Evolutionary conservation across 1,284 basidiomycete species (phyloP).

Genomic region (Vanrija sp.): DNA sequence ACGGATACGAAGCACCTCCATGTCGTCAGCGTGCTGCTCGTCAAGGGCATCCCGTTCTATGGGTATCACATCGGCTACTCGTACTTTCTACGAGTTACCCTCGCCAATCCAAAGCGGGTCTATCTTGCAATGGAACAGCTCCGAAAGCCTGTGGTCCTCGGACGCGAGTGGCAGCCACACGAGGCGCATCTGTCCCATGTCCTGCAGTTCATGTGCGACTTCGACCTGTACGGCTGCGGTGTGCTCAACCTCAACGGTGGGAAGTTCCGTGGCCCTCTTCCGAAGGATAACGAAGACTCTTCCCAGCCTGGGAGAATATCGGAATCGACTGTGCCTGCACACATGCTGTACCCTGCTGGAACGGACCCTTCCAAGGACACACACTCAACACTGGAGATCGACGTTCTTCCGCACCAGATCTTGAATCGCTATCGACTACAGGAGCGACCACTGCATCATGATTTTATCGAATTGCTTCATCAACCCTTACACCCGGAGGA

Average conservation of each 20-base stretch:
- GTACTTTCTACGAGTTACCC: constrained; percentile 84
- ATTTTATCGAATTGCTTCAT: constrained; percentile 60
- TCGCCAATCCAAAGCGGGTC: constrained; percentile 67
- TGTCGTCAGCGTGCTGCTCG: constrained; percentile 66
- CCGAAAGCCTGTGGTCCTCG: constrained; percentile 74
- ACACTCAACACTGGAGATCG: constrained; percentile 76
- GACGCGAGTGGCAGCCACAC: constrained; percentile 69
- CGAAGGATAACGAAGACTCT: constrained; percentile 34
- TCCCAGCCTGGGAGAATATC: too few relatives aligned
- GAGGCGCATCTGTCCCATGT: constrained; percentile 87
- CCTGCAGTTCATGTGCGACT: constrained; percentile 93
- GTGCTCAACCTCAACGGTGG: constrained; percentile 65
- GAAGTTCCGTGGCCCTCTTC: constrained; percentile 53
- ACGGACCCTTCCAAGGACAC: constrained; percentile 61
- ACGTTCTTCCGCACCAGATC: constrained; percentile 75
- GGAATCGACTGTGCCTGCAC: constrained; percentile 21
- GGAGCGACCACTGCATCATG: constrained; percentile 70
- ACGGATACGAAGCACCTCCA: constrained; percentile 47
- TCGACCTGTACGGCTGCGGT: constrained; percentile 91
- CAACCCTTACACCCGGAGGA: constrained; percentile 56
- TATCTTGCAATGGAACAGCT: constrained; percentile 70
- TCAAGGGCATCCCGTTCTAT: constrained; percentile 95
- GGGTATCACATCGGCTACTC: constrained; percentile 83
- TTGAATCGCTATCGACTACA: constrained; percentile 70
- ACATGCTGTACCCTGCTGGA: constrained; percentile 35